phyloP scores from a whole-genome alignment of 495 filamentous ascomycete species.

The Neurospora sp. region DNA sequence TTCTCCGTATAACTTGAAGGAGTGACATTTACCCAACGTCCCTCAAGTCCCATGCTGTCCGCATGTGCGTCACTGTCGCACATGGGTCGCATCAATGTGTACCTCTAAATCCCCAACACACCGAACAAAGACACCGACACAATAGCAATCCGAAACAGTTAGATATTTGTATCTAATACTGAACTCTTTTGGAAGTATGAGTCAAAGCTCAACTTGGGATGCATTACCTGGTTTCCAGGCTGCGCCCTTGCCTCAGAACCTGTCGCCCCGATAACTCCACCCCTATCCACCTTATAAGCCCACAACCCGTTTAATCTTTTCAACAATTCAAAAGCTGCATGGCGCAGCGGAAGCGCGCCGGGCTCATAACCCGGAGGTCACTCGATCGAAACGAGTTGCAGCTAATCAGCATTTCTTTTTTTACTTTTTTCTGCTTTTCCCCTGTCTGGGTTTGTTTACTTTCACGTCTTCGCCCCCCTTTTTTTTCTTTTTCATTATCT shows the following conservation, averaged over 20 bases:
- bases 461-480: neutral
- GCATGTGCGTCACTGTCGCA: neutral
- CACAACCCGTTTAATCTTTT: neutral
- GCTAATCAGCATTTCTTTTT: conserved; percentile 7
- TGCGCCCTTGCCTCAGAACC: neutral
- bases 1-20: too few species aligned
- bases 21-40: neutral
- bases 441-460: neutral
- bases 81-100: neutral
- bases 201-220: neutral
- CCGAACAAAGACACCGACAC: neutral
- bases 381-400: conserved; percentile 15
- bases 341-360: conserved; percentile 17
- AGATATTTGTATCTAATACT: neutral
- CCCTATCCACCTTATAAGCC: neutral
- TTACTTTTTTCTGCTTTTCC: neutral
- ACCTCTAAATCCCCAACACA: neutral
- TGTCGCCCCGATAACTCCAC: neutral
- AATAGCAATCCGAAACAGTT: neutral
- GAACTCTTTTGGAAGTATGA: neutral
- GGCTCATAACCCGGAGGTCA: conserved; percentile 18
- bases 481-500: neutral
- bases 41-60: neutral
- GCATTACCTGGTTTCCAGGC: neutral
- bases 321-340: conserved; percentile 4